phyloP scores from a whole-genome alignment of 2,329 filamentous ascomycete genomes.

The Nemania serpens region DNA sequence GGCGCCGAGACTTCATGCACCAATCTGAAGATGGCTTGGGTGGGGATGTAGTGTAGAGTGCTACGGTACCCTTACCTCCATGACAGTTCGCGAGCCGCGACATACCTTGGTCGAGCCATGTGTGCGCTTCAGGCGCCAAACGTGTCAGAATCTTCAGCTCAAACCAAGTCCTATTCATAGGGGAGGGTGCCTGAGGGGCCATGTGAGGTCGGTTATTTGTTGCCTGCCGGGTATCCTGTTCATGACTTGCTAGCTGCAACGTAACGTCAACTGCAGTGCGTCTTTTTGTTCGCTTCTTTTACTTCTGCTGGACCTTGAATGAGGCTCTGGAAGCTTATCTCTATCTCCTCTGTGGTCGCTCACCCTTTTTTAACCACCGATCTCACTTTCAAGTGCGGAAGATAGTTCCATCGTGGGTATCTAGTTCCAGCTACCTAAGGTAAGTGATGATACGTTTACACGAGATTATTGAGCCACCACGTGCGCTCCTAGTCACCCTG shows the following conservation, averaged over 20 bases:
- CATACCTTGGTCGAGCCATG: too few species aligned
- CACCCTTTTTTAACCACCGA: too few species aligned
- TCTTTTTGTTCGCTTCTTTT: background rate
- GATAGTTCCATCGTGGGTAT: background rate
- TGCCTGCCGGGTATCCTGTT: background rate
- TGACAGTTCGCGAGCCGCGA: background rate
- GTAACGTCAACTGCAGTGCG: background rate
- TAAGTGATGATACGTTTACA: background rate
- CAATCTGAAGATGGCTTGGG: background rate
- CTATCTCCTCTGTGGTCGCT: too few species aligned
- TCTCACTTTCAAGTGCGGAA: too few species aligned
- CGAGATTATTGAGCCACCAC: too few species aligned
- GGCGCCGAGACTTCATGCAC: background rate
- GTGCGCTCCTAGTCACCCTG: background rate
- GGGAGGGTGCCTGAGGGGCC: background rate
- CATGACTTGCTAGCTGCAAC: background rate
- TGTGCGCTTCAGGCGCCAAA: background rate
- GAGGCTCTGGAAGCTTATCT: background rate
- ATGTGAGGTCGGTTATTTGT: too few species aligned
- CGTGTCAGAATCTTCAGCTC: background rate
- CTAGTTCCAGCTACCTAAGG: background rate
- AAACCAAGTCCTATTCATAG: background rate
- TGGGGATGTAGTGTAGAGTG: too few species aligned
- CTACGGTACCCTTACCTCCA: too few species aligned
- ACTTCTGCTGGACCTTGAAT: background rate